Evolutionary conservation across 306 rosid species (phyloP), one percentile per base, ranked within the genome.

Genomic region (Cucumis sativus): DNA sequence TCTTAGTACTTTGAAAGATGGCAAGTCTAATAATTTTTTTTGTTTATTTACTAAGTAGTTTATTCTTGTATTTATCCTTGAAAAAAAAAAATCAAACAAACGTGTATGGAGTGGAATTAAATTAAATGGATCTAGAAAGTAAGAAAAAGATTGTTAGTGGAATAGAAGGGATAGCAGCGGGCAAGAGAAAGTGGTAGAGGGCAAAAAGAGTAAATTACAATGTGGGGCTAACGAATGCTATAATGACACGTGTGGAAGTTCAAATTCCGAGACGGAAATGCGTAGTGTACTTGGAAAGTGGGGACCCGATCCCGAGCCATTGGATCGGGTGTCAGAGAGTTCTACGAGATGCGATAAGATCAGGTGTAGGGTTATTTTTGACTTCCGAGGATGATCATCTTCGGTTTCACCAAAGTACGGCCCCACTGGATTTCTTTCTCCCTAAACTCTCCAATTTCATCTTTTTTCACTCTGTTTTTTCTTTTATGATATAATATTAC

Each of bases 321-420:
- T 71, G 76, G 74, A 71, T 71, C 76, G 37, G 23, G 59, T 71
- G 76, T 47, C 76, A 47, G 76, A 47, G 76, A n/a, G 69, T 63
- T 30, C 11, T 3, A 6, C 2, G 68, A 30, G 54, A 10, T 7
- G 54, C 52, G 73, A 67, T 67, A 1, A 1, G 74, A 20, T 39
- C 16, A n/a, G 17, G 33, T 40, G 63, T 78, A 28, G 55, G 76
- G 23, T 15, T 21, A 14, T 14, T 25, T 25, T 21, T 25, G 75
- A 18, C 23, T 8, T 47, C 41, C 76, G 7, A 47, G 76, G 59
- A 71, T 15, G 59, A 71, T 71, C 76, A 47, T 71, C 76, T 71
- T 71, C 41, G 59, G 76, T 71, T 71, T 71, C 59, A 71, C 76
- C 59, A 47, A 69, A 45, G 14, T 47, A 4, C 76, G 76, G 76